These are phyloP conservation scores for Epichloe aotearoae DNA, from an alignment of 2,329 filamentous ascomycete genomes.

Conservation along the genomic window DNA sequence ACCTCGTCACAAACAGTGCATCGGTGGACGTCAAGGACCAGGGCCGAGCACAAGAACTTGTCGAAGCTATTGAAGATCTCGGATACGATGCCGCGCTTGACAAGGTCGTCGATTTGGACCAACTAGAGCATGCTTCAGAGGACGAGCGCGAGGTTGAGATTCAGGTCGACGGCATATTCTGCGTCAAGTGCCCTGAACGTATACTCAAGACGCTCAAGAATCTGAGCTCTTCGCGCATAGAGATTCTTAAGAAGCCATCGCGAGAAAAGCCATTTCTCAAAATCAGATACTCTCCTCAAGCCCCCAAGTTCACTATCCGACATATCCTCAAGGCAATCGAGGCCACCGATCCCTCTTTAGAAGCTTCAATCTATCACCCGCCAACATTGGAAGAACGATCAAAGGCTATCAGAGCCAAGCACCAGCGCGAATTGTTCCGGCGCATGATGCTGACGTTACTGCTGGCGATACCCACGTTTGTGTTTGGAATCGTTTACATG, in stretches of 20 bases:
- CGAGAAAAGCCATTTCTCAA: constrained; percentile 53
- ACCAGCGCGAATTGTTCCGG: constrained; percentile 53
- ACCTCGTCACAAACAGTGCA: constrained; percentile 55
- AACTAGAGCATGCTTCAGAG: constrained; percentile 22
- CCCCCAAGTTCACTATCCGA: constrained; percentile 61
- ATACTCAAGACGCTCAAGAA: constrained; percentile 40
- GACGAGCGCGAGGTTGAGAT: constrained; percentile 48
- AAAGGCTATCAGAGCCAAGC: constrained; percentile 54
- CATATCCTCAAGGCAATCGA: constrained; percentile 57
- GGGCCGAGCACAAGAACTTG: constrained; percentile 19
- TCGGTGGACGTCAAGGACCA: constrained; percentile 38
- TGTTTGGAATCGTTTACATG: constrained; percentile 89
- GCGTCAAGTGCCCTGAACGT: constrained; percentile 52
- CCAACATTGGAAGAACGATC: constrained; percentile 76
- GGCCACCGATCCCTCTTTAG: constrained; percentile 51
- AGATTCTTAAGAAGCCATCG: constrained; percentile 41
- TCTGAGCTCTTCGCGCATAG: constrained; percentile 35
- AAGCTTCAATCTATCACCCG: constrained; percentile 60
- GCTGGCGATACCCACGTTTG: constrained; percentile 67
- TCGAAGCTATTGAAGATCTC: constrained; percentile 42
- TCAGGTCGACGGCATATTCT: constrained; percentile 59
- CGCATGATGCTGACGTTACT: constrained; percentile 58
- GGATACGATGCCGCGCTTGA: constrained; percentile 54
- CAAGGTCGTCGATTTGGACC: constrained; percentile 29
- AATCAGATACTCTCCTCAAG: constrained; percentile 54